phyloP scores from a whole-genome alignment of 2,329 filamentous ascomycete species.

The Fusarium austroafricanum region DNA sequence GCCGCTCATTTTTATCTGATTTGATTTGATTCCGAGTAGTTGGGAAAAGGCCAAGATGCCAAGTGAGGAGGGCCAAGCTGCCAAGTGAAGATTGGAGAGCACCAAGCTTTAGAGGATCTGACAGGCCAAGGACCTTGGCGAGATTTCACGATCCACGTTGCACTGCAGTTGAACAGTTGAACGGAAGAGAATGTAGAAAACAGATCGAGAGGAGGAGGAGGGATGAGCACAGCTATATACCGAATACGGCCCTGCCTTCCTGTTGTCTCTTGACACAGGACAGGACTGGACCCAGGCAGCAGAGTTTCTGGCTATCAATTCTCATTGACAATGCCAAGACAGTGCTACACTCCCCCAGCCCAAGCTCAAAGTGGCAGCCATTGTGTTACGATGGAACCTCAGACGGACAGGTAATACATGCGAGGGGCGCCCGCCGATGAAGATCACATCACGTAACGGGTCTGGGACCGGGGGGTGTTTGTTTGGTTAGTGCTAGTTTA shows the following conservation, averaged over 20 bases:
- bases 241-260: conserved; percentile 2
- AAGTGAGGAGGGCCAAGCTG: conserved; percentile 20
- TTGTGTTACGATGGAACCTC: conserved; percentile 27
- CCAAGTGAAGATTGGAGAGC: conserved; percentile 1
- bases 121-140: conserved; percentile 20
- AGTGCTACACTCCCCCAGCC: conserved; percentile 14
- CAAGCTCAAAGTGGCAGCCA: conserved; percentile 42
- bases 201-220: too few species aligned
- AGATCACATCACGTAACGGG: conserved; percentile 41
- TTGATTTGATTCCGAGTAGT: neutral
- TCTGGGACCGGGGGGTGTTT: conserved; percentile 2
- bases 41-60: conserved; percentile 19
- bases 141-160: conserved; percentile 18
- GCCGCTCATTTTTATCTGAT: conserved; percentile 29
- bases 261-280: neutral
- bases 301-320: neutral
- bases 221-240: conserved; percentile 23
- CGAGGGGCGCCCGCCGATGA: conserved; percentile 19
- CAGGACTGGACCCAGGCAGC: neutral
- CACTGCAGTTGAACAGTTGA: neutral
- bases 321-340: conserved; percentile 21
- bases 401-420: conserved; percentile 3
- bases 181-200: neutral
- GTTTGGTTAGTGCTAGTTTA: neutral
- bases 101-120: conserved; percentile 19